A percentile compares a stretch with the other conserved stretches of the same genome.
phyloP scores from a whole-genome alignment of 148 eudicot species.

The Mesembryanthemum crystallinum region DNA sequence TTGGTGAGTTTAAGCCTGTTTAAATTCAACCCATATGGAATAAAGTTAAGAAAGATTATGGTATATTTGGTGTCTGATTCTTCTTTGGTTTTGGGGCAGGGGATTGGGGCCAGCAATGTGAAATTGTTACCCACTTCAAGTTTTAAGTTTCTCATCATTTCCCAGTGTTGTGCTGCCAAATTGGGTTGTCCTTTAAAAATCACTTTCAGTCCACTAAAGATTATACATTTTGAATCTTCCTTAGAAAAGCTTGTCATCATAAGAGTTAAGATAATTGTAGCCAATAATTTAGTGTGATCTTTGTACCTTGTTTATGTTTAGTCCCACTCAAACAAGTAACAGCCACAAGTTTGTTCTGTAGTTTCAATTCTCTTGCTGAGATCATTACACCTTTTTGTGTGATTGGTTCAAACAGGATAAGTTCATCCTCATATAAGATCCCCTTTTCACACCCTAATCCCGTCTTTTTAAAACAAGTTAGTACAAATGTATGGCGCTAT shows the following conservation, averaged over 20 bases:
- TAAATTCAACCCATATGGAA: not conserved
- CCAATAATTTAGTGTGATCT: conserved; percentile 9
- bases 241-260: conserved; percentile 11
- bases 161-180: conserved; percentile 6
- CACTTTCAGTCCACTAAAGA: conserved; percentile 21
- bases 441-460: conserved; percentile 9
- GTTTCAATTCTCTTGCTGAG: conserved; percentile 16
- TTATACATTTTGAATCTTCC: conserved; percentile 17
- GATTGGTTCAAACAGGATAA: conserved; percentile 23
- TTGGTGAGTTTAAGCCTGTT: not conserved
- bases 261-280: not conserved
- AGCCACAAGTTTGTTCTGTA: conserved; percentile 20
- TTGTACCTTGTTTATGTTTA: conserved; percentile 13
- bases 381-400: conserved; percentile 7
- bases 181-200: not conserved
- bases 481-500: not conserved
- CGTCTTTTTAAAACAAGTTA: conserved; percentile 4
- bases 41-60: conserved; percentile 10
- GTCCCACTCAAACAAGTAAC: conserved; percentile 11
- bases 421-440: conserved; percentile 12
- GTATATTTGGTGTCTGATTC: not conserved
- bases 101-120: not conserved
- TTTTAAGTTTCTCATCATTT: conserved; percentile 8
- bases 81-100: conserved; percentile 13
- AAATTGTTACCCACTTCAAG: not conserved